These are phyloP conservation scores for Kwoniella bestiolae DNA, from an alignment of 768 basidiomycete species.

Conservation along the genomic window DNA sequence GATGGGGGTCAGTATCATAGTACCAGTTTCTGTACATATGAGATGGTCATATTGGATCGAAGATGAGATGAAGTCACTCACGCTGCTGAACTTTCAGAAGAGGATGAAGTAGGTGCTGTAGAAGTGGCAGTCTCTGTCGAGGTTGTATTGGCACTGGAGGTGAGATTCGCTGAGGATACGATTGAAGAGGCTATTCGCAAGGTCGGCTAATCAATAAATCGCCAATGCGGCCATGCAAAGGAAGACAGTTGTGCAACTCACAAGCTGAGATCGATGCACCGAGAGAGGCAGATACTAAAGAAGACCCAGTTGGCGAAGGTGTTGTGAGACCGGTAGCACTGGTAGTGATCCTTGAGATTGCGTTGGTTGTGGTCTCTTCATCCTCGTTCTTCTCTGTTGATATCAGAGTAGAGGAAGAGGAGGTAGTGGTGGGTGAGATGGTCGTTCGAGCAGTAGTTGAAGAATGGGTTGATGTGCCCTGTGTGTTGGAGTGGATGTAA, in stretches of 20 bases:
- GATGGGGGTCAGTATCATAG: too few relatives aligned
- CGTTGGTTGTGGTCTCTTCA: neutral
- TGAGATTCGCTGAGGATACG: neutral
- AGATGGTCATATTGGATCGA: neutral
- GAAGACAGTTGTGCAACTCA: neutral
- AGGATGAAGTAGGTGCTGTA: slow-evolving; percentile 1
- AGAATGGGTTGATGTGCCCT: neutral
- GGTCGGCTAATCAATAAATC: neutral
- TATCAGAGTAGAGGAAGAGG: neutral
- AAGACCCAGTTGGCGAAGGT: neutral
- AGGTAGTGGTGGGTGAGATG: neutral
- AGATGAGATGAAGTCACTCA: neutral
- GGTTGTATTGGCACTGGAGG: neutral
- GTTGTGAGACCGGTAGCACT: neutral
- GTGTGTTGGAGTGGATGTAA: too few relatives aligned
- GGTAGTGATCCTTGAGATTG: slow-evolving; percentile 2
- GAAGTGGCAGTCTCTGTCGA: slow-evolving; percentile 2
- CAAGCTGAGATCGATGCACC: slow-evolving; percentile 3
- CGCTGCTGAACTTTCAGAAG: slow-evolving; percentile 5
- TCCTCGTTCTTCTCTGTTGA: neutral
- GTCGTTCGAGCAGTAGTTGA: neutral
- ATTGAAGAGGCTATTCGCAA: slow-evolving; percentile 6
- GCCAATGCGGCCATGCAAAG: neutral
- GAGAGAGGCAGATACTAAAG: neutral
- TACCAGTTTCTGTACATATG: neutral